phyloP scores from a whole-genome alignment of 257 asterid species.

The Fraxinus quadrangulata region DNA sequence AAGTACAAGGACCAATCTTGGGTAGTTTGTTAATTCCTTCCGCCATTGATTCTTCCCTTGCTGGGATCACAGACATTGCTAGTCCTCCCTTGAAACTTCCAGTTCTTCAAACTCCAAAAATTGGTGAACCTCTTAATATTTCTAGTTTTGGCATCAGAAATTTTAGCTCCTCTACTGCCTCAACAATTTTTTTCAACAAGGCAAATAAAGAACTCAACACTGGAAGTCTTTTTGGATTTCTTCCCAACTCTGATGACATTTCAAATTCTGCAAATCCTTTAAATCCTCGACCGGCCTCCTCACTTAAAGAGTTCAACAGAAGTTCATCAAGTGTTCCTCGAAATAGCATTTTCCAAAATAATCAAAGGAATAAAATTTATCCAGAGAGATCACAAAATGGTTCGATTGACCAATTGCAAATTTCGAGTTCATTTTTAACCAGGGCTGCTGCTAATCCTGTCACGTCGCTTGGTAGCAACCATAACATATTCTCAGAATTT shows the following conservation, averaged over 20 bases:
- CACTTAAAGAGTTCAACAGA: slow-evolving; percentile 27
- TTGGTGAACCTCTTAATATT: slow-evolving; percentile 26
- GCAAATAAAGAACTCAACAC: slow-evolving; percentile 29
- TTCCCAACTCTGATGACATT: slow-evolving; percentile 29
- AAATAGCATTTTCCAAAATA: slow-evolving; percentile 25
- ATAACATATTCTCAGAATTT: slow-evolving; percentile 24
- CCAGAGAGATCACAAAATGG: slow-evolving; percentile 29
- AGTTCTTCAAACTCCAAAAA: slow-evolving; percentile 21
- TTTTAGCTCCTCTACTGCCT: slow-evolving; percentile 28
- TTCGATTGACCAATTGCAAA: slow-evolving; percentile 22
- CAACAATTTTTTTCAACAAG: slow-evolving; percentile 23
- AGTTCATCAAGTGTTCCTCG: slow-evolving; percentile 26
- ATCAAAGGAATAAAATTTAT: slow-evolving; percentile 22
- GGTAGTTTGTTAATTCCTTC: slow-evolving; percentile 51
- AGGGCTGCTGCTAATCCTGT: slow-evolving; percentile 26
- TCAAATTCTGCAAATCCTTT: slow-evolving; percentile 12
- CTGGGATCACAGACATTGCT: slow-evolving; percentile 23
- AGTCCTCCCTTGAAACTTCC: slow-evolving; percentile 25
- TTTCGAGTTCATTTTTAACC: slow-evolving; percentile 9
- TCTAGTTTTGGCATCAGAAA: slow-evolving; percentile 19
- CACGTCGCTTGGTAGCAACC: slow-evolving; percentile 27
- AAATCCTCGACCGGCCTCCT: slow-evolving; percentile 24
- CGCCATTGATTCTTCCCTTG: slow-evolving; percentile 23
- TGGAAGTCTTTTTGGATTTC: slow-evolving; percentile 27
- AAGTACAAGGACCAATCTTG: slow-evolving; percentile 57